Percentiles rank a stretch among this genome's conserved stretches.
Evolutionary conservation across 1,284 basidiomycete genomes (phyloP).

Genomic region (Ustilago shanxiensis): DNA sequence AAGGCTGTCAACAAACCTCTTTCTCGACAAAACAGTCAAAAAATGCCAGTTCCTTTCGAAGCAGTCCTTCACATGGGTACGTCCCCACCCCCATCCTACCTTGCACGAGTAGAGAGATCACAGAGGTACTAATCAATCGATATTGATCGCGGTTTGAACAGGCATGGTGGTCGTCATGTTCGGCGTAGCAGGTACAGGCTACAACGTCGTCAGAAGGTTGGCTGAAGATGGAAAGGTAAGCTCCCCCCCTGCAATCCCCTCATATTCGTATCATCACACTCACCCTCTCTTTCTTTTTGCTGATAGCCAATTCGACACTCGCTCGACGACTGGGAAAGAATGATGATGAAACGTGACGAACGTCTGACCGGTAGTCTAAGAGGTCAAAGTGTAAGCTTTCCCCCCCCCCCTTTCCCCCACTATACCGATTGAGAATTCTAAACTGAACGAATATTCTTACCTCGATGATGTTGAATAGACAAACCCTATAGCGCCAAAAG

Average conservation of each 20-base stretch:
- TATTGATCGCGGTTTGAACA: conserved; percentile 3
- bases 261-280: not conserved
- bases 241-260: not conserved
- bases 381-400: conserved; percentile 67
- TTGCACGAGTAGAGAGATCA: not conserved
- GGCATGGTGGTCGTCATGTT: conserved; percentile 69
- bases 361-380: conserved; percentile 65
- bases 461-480: no score
- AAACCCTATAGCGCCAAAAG: conserved; percentile 61
- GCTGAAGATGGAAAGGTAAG: conserved; percentile 69
- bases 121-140: no score
- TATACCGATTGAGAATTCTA: no score
- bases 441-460: no score
- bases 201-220: conserved; percentile 60
- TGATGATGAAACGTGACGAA: conserved; percentile 70
- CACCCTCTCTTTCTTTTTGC: not conserved
- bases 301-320: conserved; percentile 64
- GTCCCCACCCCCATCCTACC: conserved; percentile 3
- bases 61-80: conserved; percentile 68
- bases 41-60: conserved; percentile 70
- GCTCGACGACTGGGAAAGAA: conserved; percentile 69
- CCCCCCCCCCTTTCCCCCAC: not conserved
- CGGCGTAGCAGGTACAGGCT: conserved; percentile 68
- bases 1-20: no score
- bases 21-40: not conserved